Base-by-base conservation (phyloP, 257 asterid genomes). In the Lycium ferocissimum region DNA sequence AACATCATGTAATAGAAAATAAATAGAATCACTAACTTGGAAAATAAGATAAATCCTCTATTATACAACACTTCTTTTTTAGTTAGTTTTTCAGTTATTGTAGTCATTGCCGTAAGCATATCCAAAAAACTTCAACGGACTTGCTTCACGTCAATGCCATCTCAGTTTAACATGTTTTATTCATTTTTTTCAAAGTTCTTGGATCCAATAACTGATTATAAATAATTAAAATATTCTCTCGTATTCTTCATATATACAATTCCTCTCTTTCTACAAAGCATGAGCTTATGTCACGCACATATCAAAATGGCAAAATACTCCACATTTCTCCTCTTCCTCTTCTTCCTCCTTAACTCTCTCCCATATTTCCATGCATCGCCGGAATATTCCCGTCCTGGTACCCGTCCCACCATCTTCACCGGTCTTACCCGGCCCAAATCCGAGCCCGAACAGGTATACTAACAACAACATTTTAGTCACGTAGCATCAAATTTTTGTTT, bases 371-470 rank as follows among this genome's bases (percentile, higher is more conserved):
- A 40, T n/a, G 93, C 79, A 22, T 87, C 90, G 3, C 82, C 93
- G 87, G 94, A 91, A 83, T 94, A 92, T 85, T 85, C 86, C 86
- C 98, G 98, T 14, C 96, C 98, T 20, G 79, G 8, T 61, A 90
- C 96, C 14, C 96, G 94, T 51, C 92, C 89, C 0, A 88, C 91
- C 87, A 43, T 92, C 88, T 75, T 65, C 86, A 87, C 88, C 62
- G 33, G 81, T 26, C 92, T 88, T 67, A 57, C 20, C 40, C 85
- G 94, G 45, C 63, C 95, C 0, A 90, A 92, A 45, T 91, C 97
- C 2, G 95, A 90, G 11, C 97, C 99, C 76, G 90, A 94, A 85
- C 98, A 95, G 96, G 98, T 94, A 69, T 8, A 20, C 14, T 49
- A 76, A 76, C 9, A 5, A 57, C 2, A n/a, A 75, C 51, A 37